Conservation (phyloP, 495 filamentous ascomycete genomes). For the Cetradonia linearis region DNA sequence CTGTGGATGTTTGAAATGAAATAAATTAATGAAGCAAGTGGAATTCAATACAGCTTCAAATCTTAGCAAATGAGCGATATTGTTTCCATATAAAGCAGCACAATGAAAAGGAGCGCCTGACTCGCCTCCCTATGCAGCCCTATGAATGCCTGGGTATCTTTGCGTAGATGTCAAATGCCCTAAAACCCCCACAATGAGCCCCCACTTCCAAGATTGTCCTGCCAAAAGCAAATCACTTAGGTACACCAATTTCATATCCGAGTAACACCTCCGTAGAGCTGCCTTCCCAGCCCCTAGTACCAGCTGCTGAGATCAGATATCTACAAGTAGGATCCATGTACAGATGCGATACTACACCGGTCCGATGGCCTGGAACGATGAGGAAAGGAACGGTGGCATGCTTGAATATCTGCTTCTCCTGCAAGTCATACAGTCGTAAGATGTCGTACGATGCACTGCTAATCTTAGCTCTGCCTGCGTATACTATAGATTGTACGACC, state of each 20-base stretch:
- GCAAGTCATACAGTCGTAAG: constrained; percentile 80
- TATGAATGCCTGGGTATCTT: constrained; percentile 8
- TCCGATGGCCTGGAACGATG: constrained; percentile 87
- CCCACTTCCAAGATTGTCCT: background rate
- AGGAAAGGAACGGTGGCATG: constrained; percentile 83
- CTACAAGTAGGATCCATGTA: constrained; percentile 80
- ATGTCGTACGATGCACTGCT: constrained; percentile 84
- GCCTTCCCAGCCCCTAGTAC: constrained; percentile 95
- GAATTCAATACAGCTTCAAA: background rate
- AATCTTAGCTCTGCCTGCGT: background rate
- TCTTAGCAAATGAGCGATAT: background rate
- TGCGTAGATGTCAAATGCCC: background rate
- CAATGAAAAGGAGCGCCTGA: background rate
- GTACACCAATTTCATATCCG: constrained; percentile 79
- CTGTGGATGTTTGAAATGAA: background rate
- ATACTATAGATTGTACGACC: constrained; percentile 23
- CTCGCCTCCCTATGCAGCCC: background rate
- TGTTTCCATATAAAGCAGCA: background rate
- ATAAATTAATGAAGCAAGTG: background rate
- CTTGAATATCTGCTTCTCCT: constrained; percentile 51
- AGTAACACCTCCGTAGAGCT: constrained; percentile 78
- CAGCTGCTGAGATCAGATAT: constrained; percentile 83
- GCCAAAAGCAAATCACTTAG: constrained; percentile 16
- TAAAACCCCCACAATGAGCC: background rate
- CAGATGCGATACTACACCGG: constrained; percentile 75